phyloP scores from a whole-genome alignment of 768 basidiomycete species.

The Suillus discolor region DNA sequence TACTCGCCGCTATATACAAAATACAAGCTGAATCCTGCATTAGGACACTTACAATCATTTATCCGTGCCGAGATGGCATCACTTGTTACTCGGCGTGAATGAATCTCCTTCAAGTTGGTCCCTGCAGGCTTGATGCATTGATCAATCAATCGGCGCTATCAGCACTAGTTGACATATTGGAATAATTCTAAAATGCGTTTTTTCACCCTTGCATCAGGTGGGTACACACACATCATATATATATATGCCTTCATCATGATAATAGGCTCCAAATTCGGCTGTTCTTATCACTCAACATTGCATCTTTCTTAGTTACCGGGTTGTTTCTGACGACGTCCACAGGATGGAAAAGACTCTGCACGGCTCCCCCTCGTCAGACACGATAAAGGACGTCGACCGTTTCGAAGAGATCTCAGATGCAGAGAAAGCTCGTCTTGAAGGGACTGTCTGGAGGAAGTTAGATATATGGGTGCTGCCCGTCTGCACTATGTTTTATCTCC shows the following conservation, averaged over 20 bases:
- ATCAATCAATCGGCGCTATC: too few species aligned
- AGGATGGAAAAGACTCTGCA: conserved; percentile 11
- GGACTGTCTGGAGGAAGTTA: conserved; percentile 49
- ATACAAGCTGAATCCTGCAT: background rate
- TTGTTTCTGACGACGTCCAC: background rate
- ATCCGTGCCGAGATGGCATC: background rate
- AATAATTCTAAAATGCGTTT: background rate
- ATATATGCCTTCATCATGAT: background rate
- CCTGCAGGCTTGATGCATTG: too few species aligned
- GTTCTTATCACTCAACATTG: background rate
- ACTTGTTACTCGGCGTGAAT: background rate
- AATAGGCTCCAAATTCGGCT: background rate
- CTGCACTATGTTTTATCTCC: conserved; percentile 50
- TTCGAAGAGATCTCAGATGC: conserved; percentile 16
- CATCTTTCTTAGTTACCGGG: background rate
- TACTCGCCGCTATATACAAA: too few species aligned
- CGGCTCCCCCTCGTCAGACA: conserved; percentile 1
- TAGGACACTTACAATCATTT: background rate
- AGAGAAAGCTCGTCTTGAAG: conserved; percentile 34
- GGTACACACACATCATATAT: background rate
- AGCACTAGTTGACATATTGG: too few species aligned
- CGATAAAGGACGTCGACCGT: conserved; percentile 14
- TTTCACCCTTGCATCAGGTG: background rate
- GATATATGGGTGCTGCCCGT: conserved; percentile 51
- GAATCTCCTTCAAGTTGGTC: too few species aligned